phyloP scores from a whole-genome alignment of 108 stramenopile species.

The Craspedostauros australis region DNA sequence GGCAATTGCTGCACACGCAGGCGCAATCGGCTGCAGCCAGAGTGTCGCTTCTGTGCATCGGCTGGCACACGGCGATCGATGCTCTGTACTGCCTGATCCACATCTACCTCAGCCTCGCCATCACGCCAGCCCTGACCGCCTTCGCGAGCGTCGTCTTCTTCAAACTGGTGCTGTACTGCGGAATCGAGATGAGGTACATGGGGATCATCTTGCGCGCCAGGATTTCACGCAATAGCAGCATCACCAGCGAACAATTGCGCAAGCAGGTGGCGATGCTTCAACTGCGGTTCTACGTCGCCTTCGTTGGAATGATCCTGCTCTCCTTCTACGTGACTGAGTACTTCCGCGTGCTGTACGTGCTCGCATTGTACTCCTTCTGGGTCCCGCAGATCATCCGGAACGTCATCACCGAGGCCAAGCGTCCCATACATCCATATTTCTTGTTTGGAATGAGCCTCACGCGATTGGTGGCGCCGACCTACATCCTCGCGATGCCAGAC shows the following conservation, averaged over 20 bases:
- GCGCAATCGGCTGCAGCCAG: slow-evolving; percentile 69
- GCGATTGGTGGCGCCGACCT: slow-evolving; percentile 83
- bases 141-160: slow-evolving; percentile 92
- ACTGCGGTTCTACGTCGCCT: slow-evolving; percentile 81
- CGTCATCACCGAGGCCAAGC: slow-evolving; percentile 68
- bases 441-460: slow-evolving; percentile 85
- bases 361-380: slow-evolving; percentile 92
- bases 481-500: slow-evolving; percentile 75
- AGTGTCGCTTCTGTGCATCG: slow-evolving; percentile 81
- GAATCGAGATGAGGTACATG: slow-evolving; percentile 96
- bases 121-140: slow-evolving; percentile 82
- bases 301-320: slow-evolving; percentile 60
- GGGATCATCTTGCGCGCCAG: slow-evolving; percentile 78
- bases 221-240: slow-evolving; percentile 54
- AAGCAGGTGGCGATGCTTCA: slow-evolving; percentile 78
- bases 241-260: slow-evolving; percentile 54
- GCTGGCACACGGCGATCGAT: slow-evolving; percentile 90
- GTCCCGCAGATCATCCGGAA: slow-evolving; percentile 92
- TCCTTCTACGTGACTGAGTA: slow-evolving; percentile 49
- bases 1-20: slow-evolving; percentile 83
- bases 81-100: slow-evolving; percentile 84
- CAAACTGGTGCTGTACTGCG: slow-evolving; percentile 90
- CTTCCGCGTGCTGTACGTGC: slow-evolving; percentile 48
- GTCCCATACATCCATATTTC: slow-evolving; percentile 79
- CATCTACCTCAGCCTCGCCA: slow-evolving; percentile 78